Evolutionary conservation across 2,329 filamentous ascomycete genomes (phyloP).

Genomic region (Penicillium sp.): DNA sequence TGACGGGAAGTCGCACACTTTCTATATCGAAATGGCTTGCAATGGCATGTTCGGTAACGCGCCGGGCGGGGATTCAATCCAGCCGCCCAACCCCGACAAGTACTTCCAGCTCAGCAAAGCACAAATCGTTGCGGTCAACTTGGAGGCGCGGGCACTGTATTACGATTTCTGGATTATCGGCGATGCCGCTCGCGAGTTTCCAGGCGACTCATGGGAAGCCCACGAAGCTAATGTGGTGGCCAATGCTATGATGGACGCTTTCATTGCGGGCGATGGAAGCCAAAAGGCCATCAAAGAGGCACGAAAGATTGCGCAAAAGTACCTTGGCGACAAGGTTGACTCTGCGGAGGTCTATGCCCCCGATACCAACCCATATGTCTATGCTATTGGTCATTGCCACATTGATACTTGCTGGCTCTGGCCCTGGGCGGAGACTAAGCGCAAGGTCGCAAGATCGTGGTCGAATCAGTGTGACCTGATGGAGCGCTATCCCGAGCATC

Average conservation of each 20-base stretch:
- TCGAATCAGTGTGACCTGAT: constrained; percentile 94
- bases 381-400: constrained; percentile 91
- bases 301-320: constrained; percentile 79
- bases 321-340: constrained; percentile 78
- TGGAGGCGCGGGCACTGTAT: constrained; percentile 77
- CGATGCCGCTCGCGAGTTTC: constrained; percentile 90
- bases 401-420: constrained; percentile 99
- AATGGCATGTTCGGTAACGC: constrained; percentile 98
- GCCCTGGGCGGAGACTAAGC: constrained; percentile 97
- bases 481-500: constrained; percentile 90
- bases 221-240: constrained; percentile 81
- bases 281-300: constrained; percentile 75
- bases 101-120: constrained; percentile 76
- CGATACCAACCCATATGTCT: constrained; percentile 74
- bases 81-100: constrained; percentile 82
- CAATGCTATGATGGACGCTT: constrained; percentile 87
- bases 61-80: constrained; percentile 78
- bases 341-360: constrained; percentile 81
- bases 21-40: constrained; percentile 98
- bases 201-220: constrained; percentile 81
- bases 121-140: constrained; percentile 85
- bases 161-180: constrained; percentile 96
- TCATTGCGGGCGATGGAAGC: constrained; percentile 73
- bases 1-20: constrained; percentile 81
- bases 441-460: constrained; percentile 95